A percentile compares a stretch with the other conserved stretches of the same genome.
These are phyloP conservation scores for Colletotrichum melonis DNA, from an alignment of 2,329 filamentous ascomycete species.

Conservation along the genomic window DNA sequence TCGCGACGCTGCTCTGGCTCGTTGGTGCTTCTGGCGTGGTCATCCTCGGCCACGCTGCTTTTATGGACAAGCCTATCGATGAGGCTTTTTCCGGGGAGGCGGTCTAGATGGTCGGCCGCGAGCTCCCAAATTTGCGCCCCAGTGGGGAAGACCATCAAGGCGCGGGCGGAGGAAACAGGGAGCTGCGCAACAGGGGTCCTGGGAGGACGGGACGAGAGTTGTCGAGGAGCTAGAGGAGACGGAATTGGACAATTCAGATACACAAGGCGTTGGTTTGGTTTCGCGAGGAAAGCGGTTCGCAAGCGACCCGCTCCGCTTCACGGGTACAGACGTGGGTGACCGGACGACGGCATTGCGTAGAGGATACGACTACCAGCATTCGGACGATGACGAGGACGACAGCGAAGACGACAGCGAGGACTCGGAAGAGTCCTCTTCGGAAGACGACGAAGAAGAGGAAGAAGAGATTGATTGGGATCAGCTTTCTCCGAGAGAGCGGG, in stretches of 20 bases:
- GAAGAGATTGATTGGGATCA: constrained; percentile 61
- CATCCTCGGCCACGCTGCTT: constrained; percentile 92
- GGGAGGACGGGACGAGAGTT: constrained; percentile 57
- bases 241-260: constrained; percentile 66
- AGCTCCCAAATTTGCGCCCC: constrained; percentile 95
- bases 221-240: constrained; percentile 76
- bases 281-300: constrained; percentile 61
- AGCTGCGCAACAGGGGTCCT: constrained; percentile 51
- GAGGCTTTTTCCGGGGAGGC: constrained; percentile 99
- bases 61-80: constrained; percentile 99
- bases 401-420: constrained; percentile 49
- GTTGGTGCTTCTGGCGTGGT: constrained; percentile 94
- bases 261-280: constrained; percentile 64
- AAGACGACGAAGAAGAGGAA: constrained; percentile 56
- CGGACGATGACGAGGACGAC: constrained; percentile 54
- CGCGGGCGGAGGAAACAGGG: constrained; percentile 75
- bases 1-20: constrained; percentile 91
- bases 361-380: constrained; percentile 48
- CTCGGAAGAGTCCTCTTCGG: constrained; percentile 46
- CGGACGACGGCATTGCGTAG: constrained; percentile 51
- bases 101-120: constrained; percentile 99
- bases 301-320: constrained; percentile 71
- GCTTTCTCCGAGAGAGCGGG: constrained; percentile 70
- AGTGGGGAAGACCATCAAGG: constrained; percentile 99
- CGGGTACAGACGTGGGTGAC: constrained; percentile 67